Conservation (phyloP, 2,329 filamentous ascomycete genomes). For the Aspergillus sp. region DNA sequence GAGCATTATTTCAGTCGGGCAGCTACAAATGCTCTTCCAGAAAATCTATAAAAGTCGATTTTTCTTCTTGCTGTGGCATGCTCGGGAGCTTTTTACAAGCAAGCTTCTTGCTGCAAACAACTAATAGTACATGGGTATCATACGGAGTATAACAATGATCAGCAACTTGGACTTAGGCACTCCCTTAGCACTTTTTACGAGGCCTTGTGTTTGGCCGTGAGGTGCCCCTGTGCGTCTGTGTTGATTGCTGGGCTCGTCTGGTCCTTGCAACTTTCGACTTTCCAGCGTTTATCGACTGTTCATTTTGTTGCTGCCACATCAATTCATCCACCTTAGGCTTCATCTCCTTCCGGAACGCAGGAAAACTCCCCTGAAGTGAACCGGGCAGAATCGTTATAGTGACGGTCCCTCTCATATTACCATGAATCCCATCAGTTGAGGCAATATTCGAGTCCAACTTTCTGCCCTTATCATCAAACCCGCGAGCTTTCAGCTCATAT, state of each 20-base stretch:
- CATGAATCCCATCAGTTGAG: slow-evolving; percentile 8
- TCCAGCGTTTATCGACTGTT: background rate
- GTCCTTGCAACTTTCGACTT: background rate
- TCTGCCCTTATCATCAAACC: slow-evolving; percentile 42
- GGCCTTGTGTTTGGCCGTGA: background rate
- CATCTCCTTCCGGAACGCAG: slow-evolving; percentile 19
- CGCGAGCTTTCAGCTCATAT: slow-evolving; percentile 46
- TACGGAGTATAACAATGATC: background rate
- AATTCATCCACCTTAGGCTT: slow-evolving; percentile 15
- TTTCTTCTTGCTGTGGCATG: background rate
- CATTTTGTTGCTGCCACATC: background rate
- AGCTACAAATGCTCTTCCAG: background rate
- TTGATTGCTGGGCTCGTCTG: background rate
- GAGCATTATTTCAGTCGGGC: background rate
- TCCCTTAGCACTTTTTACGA: background rate
- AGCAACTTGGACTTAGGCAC: background rate
- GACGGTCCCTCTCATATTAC: slow-evolving; percentile 37
- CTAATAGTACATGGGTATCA: slow-evolving; percentile 12
- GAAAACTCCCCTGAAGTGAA: slow-evolving; percentile 14
- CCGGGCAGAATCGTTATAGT: slow-evolving; percentile 28
- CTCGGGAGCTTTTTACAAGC: background rate
- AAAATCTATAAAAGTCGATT: background rate
- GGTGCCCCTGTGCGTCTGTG: background rate
- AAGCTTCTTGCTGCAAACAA: background rate
- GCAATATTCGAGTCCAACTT: slow-evolving; percentile 11